Conservation (phyloP, 495 filamentous ascomycete species). For the Trichoderma asperelloides region DNA sequence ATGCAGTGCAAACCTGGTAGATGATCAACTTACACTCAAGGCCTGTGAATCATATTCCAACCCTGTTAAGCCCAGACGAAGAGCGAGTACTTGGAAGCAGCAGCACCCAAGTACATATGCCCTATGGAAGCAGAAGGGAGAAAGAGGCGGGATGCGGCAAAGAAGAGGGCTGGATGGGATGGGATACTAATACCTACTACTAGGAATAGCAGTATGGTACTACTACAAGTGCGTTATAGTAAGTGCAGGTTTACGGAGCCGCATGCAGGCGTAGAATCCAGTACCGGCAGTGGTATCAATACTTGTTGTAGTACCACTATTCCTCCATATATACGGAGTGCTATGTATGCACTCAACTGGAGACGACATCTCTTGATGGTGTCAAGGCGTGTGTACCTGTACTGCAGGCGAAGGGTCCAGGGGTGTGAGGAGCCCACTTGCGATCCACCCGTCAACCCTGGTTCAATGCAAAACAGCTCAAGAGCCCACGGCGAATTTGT, state of each 20-base stretch:
- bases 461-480: constrained; percentile 8
- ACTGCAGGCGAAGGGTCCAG: constrained; percentile 2
- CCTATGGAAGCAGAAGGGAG: background rate
- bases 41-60: constrained; percentile 2
- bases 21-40: constrained; percentile 1
- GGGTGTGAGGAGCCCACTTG: background rate
- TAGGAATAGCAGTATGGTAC: too few relatives aligned
- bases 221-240: background rate
- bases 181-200: background rate
- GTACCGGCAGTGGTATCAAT: background rate
- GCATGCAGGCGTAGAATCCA: background rate
- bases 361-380: background rate
- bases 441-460: background rate
- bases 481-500: background rate
- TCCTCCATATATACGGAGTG: background rate
- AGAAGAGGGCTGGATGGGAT: background rate
- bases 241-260: background rate
- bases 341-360: background rate
- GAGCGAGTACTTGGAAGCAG: constrained; percentile 5
- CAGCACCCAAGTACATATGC: background rate
- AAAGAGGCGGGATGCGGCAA: background rate
- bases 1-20: background rate
- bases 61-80: background rate
- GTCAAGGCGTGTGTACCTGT: background rate
- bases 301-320: background rate